Evolutionary conservation across 106 monocot species (phyloP), one percentile per base, ranked within the genome.

Genomic region (Amphibolis antarctica): DNA sequence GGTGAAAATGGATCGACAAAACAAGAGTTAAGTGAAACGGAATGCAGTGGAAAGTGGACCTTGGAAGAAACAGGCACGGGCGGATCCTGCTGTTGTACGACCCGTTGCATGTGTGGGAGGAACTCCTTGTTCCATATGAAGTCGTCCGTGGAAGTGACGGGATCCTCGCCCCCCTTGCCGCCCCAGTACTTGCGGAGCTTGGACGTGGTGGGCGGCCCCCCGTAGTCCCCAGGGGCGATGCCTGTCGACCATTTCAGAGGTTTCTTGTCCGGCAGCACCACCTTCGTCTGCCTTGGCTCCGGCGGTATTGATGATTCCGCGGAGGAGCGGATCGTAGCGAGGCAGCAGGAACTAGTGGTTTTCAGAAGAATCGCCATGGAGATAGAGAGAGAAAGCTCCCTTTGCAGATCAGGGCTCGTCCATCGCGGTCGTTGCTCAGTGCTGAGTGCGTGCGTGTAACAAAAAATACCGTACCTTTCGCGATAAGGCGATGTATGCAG

Each of bases 91-190:
- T 28, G 60, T 3, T 28, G 12, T 67, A 93, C 21, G 36, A 98
- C 31, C 1, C 71, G 77, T 69, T 82, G 74, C 96, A 90, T 84
- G 45, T 56, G 78, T 36, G 66, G 67, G 25, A 80, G 42, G 77
- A 98, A 98, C 14, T 98, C 86, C 76, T 87, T 98, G 80, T 98
- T 98, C 96, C 90, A 98, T 57, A 98, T 98, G 76, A 90, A 98
- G 44, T 90, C 96, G 42, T 90, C 90, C 25, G 86, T 98, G 71
- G 75, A 55, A 48, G 82, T 77, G 64, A 98, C 73, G 57, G 90
- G 96, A 52, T 90, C 96, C 44, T 81, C 69, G 28, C 50, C 59
- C 3, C 72, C 77, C 15, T 65, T 30, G n/a, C 93, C 94, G 60
- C 90, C 84, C 83, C 84, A 92, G 78, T 93, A 93, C 76, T 84